Evolutionary conservation across 345 rosid genomes (phyloP), one percentile per base, ranked within the genome.

Genomic region (Populus pruinosa): DNA sequence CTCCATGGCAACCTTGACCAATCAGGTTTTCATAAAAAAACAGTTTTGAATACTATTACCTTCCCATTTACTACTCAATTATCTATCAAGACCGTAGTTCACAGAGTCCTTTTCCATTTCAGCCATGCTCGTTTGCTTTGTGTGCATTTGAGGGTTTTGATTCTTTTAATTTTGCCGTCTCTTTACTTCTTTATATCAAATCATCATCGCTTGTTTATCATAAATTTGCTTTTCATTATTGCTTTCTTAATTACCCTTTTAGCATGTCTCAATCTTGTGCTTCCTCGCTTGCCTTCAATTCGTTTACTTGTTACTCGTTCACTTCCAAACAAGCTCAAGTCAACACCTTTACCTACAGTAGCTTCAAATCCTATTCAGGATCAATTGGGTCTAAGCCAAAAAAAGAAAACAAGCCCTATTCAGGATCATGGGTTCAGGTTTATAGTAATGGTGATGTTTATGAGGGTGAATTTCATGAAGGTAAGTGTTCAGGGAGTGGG

Each of bases 401-500:
- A 2, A 70, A 68, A 0, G 88, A 87, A 81, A 88, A 85, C 80
- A 85, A 78, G 80, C 82, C 80, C 0, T 85, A 75, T 72, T 91
- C 94, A 5, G 97, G 97, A 14, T 88, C 89, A 14, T 86, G 88
- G 91, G 95, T 93, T 76, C 88, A 89, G 31, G 87, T 83, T 81
- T 90, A 88, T 55, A 87, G 93, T 74, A 90, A 91, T 4, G 92
- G 93, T 65, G 96, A 93, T 89, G 92, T 90, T 11, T 93, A 91
- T 69, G 97, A 93, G 71, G 97, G 97, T 55, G 97, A 93, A 79
- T 93, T 93, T 80, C 96, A 87, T 41, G 83, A 59, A 38, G 97
- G 96, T 12, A 91, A 89, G 84, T 90, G 90, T 72, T 91, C 91
- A 27, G 97, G 97, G 25, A 88, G 93, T 85, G 97, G 97, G 59